These are phyloP conservation scores for Aspergillus cristatus DNA, from an alignment of 495 filamentous ascomycete genomes.

Conservation along the genomic window DNA sequence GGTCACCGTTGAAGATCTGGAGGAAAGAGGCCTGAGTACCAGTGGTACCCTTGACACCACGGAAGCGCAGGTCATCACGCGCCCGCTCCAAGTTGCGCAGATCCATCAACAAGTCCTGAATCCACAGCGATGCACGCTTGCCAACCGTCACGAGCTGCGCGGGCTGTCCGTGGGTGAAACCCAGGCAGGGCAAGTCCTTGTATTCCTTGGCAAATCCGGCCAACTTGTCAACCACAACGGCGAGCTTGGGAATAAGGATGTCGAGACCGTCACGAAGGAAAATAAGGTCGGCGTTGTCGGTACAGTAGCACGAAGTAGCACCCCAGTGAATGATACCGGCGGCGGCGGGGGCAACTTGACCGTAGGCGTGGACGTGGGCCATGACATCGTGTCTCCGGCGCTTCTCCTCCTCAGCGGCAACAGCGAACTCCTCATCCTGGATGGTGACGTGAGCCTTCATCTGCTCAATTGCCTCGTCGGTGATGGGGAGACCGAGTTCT, in stretches of 20 bases:
- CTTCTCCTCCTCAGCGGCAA: slow-evolving; percentile 74
- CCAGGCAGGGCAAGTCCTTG: slow-evolving; percentile 56
- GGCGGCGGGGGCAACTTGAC: slow-evolving; percentile 65
- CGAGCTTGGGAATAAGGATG: slow-evolving; percentile 75
- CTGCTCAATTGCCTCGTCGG: slow-evolving; percentile 61
- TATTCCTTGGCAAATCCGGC: slow-evolving; percentile 65
- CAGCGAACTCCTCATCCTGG: slow-evolving; percentile 69
- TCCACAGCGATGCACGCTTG: slow-evolving; percentile 64
- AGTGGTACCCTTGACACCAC: slow-evolving; percentile 74
- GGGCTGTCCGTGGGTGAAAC: slow-evolving; percentile 82
- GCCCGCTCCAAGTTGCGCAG: slow-evolving; percentile 71
- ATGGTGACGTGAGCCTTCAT: slow-evolving; percentile 65
- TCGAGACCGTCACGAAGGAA: slow-evolving; percentile 67
- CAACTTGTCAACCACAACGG: slow-evolving; percentile 75
- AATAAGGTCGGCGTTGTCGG: slow-evolving; percentile 86
- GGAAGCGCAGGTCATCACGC: slow-evolving; percentile 66
- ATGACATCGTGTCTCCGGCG: slow-evolving; percentile 62
- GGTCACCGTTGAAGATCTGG: slow-evolving; percentile 71
- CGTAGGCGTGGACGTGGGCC: slow-evolving; percentile 68
- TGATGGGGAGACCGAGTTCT: slow-evolving; percentile 49
- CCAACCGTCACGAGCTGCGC: slow-evolving; percentile 80
- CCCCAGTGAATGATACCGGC: slow-evolving; percentile 84
- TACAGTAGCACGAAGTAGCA: slow-evolving; percentile 56
- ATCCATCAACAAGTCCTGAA: slow-evolving; percentile 82
- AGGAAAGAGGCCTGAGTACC: slow-evolving; percentile 76